Base-by-base conservation (phyloP, 164 flowering plant species). In the Annona cherimola region DNA sequence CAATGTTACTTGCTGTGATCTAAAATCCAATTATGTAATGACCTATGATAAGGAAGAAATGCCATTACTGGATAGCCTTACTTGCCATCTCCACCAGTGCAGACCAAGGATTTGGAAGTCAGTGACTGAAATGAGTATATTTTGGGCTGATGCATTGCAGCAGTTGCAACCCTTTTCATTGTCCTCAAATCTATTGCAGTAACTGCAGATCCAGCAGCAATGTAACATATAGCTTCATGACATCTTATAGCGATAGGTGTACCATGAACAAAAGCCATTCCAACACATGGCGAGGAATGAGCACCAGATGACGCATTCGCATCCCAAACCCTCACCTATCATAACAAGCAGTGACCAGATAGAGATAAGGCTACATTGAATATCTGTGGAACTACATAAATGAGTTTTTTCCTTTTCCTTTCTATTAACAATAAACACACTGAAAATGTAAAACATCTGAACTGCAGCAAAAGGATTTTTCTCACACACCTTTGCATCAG, bases 251-350 rank as follows among this genome's bases (percentile, higher is more conserved):
- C 84, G 40, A 84, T 74, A 64, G 89, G 91, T 63, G 74, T 71
- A 66, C 83, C 86, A 66, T 79, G 78, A 16, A 86, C 71, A 72
- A 80, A 74, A 67, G 85, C 71, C 84, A 75, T 88, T 71, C 93
- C 96, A 69, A 91, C 89, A 78, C 89, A 89, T 68, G 84, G 75
- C 54, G 90, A 82, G 45, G 84, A 81, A 59, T 82, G 87, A 81
- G 67, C 65, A 62, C 81, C 75, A 71, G 91, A 80, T 63, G 92
- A 82, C 54, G 80, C 41, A 75, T 73, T 72, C 57, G 87, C 76
- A 80, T 91, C 93, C 93, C 96, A 91, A 59, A 86, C 89, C 75
- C 84, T 81, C 59, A 86, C 80, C 96, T 91, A 66, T 59, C 14
- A 16, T 50, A 50, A 50, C 14, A 16, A 16, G 57, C 57, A 50